These are phyloP conservation scores for Rosa lucieae DNA, from an alignment of 306 rosid genomes.

Conservation along the genomic window DNA sequence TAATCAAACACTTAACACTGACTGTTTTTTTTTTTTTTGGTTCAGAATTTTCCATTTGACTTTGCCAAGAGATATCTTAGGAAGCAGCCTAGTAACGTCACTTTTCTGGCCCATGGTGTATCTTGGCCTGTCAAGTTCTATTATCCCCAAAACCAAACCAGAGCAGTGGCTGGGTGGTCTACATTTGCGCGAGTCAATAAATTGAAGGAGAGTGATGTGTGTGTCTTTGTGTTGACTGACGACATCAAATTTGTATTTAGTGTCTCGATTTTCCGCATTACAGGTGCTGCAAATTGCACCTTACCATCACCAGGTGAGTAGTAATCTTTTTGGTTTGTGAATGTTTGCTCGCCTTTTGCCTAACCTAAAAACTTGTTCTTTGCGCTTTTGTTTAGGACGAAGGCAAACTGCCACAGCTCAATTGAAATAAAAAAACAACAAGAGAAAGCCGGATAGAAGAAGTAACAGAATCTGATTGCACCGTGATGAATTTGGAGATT, in stretches of 20 bases:
- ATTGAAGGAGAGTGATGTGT: constrained; percentile 11
- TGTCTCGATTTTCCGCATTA: neutral
- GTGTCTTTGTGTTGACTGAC: constrained; percentile 8
- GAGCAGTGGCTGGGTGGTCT: neutral
- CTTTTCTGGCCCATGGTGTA: neutral
- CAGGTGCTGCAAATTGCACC: neutral
- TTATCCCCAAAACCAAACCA: neutral
- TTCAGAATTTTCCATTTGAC: neutral
- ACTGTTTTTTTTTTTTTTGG: neutral
- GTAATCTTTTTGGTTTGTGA: too few relatives aligned
- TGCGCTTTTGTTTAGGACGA: neutral
- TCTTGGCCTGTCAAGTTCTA: neutral
- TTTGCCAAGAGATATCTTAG: neutral
- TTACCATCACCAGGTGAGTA: neutral
- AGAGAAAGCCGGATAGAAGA: neutral
- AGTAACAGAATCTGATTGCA: neutral
- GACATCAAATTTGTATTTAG: neutral
- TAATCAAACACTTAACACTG: neutral
- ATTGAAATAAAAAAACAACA: neutral
- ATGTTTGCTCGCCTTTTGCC: neutral
- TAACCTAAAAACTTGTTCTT: too few relatives aligned
- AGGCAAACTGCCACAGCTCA: neutral
- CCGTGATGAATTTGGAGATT: neutral
- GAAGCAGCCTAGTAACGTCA: neutral
- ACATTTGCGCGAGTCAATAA: neutral